phyloP scores from a whole-genome alignment of 768 basidiomycete genomes.

The Lentinula raphanica region DNA sequence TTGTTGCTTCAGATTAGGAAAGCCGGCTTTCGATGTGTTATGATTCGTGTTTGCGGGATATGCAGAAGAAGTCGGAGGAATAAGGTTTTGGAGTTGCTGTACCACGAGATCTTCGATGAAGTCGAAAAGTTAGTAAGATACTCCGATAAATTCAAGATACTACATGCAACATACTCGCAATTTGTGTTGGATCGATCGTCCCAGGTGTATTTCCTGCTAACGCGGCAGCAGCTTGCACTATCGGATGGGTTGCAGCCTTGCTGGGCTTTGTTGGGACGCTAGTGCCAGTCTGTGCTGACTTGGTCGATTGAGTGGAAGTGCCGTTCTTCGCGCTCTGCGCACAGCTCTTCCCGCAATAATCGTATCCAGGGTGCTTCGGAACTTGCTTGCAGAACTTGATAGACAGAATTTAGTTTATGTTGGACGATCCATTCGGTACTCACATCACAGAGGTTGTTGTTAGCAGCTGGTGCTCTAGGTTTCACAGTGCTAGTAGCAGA shows the following conservation, averaged over 20 bases:
- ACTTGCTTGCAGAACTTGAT: conserved; percentile 50
- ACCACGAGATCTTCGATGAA: conserved; percentile 34
- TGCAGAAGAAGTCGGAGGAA: not conserved
- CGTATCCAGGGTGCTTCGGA: conserved; percentile 54
- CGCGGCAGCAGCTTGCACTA: conserved; percentile 3
- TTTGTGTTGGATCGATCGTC: conserved; percentile 6
- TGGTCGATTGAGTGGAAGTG: not conserved
- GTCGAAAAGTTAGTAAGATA: not conserved
- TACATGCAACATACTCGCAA: conserved; percentile 5
- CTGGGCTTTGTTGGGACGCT: not conserved
- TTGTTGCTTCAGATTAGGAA: not conserved
- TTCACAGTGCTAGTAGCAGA: not conserved
- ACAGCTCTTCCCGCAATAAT: conserved; percentile 64
- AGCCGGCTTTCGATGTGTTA: not conserved
- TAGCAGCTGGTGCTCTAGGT: not conserved
- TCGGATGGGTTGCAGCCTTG: not conserved
- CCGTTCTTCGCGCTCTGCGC: conserved; percentile 39
- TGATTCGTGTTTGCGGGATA: not conserved
- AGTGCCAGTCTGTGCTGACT: not conserved
- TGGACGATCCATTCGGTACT: conserved; percentile 13
- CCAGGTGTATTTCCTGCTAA: not conserved
- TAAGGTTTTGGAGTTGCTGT: conserved; percentile 32
- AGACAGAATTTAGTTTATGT: not conserved
- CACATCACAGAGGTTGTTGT: conserved; percentile 34
- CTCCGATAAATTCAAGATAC: not conserved